A percentile compares a stretch with the other conserved stretches of the same genome.
Evolutionary conservation across 2,329 filamentous ascomycete species (phyloP).

Genomic region (Monosporascus sp.): DNA sequence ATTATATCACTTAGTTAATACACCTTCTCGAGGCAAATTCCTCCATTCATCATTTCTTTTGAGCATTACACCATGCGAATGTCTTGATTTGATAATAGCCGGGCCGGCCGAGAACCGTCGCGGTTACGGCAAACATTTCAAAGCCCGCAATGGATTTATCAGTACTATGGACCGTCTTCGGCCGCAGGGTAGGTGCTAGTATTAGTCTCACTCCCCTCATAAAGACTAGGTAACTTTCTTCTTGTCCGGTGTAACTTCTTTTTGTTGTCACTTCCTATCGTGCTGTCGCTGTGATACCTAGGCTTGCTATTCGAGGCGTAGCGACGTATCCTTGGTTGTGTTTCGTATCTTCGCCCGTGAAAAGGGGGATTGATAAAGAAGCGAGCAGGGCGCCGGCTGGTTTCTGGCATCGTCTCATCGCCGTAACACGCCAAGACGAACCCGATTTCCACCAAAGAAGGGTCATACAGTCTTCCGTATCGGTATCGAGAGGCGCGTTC

Average conservation of each 20-base stretch:
- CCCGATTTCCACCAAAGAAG: neutral
- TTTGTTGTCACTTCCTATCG: neutral
- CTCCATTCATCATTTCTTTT: too few species aligned
- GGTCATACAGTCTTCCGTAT: neutral
- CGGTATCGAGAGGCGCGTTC: neutral
- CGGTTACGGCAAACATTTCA: neutral
- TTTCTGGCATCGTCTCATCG: conserved; percentile 6
- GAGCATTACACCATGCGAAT: neutral
- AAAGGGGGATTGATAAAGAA: too few species aligned
- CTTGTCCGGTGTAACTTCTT: too few species aligned
- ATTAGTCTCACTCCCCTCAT: too few species aligned
- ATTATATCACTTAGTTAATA: too few species aligned
- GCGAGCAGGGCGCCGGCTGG: too few species aligned
- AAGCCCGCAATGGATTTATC: conserved; percentile 15
- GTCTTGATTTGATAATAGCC: neutral
- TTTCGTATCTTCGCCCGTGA: too few species aligned
- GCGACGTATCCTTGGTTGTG: too few species aligned
- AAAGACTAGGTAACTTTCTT: too few species aligned
- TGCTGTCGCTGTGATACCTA: too few species aligned
- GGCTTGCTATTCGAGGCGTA: too few species aligned
- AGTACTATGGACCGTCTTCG: conserved; percentile 20
- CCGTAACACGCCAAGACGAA: neutral
- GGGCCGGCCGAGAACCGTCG: conserved; percentile 1
- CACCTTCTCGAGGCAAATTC: too few species aligned
- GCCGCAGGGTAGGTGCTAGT: conserved; percentile 13